A percentile compares a stretch with the other conserved stretches of the same genome.
These are phyloP conservation scores for Coemansia sp. DNA, from an alignment of 192 early-diverging fungal genomes.

Conservation along the genomic window DNA sequence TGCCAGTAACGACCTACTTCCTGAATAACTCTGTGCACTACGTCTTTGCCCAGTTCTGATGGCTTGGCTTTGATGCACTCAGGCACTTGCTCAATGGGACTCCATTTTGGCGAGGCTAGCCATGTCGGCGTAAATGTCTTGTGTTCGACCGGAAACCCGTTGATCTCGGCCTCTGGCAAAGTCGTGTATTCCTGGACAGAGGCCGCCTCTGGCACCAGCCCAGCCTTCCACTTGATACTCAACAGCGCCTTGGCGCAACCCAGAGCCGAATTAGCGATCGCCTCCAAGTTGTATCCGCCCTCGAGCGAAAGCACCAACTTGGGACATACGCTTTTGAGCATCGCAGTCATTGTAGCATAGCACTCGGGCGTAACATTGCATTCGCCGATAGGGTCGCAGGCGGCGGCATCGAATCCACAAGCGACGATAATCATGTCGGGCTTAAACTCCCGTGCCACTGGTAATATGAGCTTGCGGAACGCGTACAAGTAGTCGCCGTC, in stretches of 20 bases:
- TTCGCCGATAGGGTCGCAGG: constrained; percentile 78
- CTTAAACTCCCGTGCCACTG: constrained; percentile 76
- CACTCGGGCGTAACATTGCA: constrained; percentile 77
- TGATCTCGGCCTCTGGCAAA: constrained; percentile 35
- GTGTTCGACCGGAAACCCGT: constrained; percentile 13
- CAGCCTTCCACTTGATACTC: constrained; percentile 54
- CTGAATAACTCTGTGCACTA: background rate
- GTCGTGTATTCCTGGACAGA: constrained; percentile 35
- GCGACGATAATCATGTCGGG: constrained; percentile 86
- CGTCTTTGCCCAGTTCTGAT: background rate
- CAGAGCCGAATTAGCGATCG: constrained; percentile 69
- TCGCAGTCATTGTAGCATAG: constrained; percentile 85
- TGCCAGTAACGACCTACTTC: background rate
- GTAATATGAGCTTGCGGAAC: constrained; percentile 76
- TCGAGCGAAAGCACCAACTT: constrained; percentile 80
- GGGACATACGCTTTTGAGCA: constrained; percentile 67
- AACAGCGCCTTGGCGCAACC: constrained; percentile 76
- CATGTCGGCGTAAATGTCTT: constrained; percentile 13
- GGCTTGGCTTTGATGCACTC: constrained; percentile 22
- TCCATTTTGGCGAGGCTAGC: constrained; percentile 21
- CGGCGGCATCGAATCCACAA: constrained; percentile 88
- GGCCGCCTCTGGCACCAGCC: constrained; percentile 27
- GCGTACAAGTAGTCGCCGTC: constrained; percentile 89
- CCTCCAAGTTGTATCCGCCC: constrained; percentile 85
- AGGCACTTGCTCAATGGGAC: constrained; percentile 25